These are phyloP conservation scores for Zymoseptoria passerinii DNA, from an alignment of 2,329 filamentous ascomycete genomes.

Conservation along the genomic window DNA sequence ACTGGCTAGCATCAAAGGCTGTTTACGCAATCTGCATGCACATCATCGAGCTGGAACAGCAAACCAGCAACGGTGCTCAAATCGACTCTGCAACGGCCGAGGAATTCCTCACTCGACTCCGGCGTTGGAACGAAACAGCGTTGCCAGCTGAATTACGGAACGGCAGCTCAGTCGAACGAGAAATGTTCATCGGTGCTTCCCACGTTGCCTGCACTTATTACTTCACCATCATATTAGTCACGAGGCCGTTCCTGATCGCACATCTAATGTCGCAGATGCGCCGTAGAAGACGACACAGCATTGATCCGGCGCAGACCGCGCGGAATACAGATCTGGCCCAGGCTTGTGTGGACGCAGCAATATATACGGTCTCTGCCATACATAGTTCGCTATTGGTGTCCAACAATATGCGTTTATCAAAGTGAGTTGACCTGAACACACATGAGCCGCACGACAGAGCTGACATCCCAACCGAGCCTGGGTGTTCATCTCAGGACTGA, in stretches of 20 bases:
- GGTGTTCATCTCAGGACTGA: conserved; percentile 49
- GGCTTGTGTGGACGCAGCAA: conserved; percentile 49
- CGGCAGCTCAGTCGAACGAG: conserved; percentile 13
- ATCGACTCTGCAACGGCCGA: conserved; percentile 13
- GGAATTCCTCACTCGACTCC: conserved; percentile 12
- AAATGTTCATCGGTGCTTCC: conserved; percentile 26
- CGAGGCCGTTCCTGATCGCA: conserved; percentile 48
- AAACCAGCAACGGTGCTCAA: conserved; percentile 12
- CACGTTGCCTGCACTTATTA: conserved; percentile 53
- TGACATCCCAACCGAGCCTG: conserved; percentile 36
- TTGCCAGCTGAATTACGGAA: conserved; percentile 9
- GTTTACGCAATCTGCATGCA: conserved; percentile 14
- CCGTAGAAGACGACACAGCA: conserved; percentile 5
- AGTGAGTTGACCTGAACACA: conserved; percentile 34
- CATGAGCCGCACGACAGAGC: background rate
- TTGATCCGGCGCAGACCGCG: conserved; percentile 11
- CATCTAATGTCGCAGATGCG: conserved; percentile 36
- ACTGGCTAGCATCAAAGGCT: conserved; percentile 11
- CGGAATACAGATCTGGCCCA: conserved; percentile 36
- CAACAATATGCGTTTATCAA: conserved; percentile 52
- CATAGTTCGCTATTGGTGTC: conserved; percentile 35
- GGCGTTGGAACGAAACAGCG: conserved; percentile 16
- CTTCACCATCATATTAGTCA: conserved; percentile 50
- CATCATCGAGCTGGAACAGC: conserved; percentile 17
- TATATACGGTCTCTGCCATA: conserved; percentile 38